Evolutionary conservation across 75 land plant species (phyloP).

Genomic region (Pseudotsuga menziesii): DNA sequence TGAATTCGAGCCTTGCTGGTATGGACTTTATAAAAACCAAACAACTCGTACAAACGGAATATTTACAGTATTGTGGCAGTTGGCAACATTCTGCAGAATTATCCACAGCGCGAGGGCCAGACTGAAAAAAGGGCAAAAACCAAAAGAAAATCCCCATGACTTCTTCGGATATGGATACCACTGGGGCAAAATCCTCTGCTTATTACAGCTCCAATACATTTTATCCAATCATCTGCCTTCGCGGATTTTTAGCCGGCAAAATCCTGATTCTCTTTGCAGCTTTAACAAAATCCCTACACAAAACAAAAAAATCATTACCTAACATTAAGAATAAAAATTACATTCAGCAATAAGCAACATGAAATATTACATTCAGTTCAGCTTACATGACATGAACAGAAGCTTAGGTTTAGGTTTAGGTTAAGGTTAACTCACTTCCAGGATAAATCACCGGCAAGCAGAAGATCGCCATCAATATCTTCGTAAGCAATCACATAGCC

Average conservation of each 20-base stretch:
- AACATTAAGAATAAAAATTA: not conserved
- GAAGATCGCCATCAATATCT: slow-evolving; percentile 72
- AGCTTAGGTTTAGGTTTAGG: not conserved
- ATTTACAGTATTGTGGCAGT: no score
- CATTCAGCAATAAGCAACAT: not conserved
- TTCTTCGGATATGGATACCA: no score
- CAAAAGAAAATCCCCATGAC: no score
- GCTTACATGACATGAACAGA: not conserved
- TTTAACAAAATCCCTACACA: slow-evolving; percentile 56
- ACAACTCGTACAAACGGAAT: no score
- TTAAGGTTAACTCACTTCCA: slow-evolving; percentile 50
- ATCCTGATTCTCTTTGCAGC: slow-evolving; percentile 56
- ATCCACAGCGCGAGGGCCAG: no score
- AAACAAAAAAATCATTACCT: not conserved
- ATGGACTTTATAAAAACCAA: no score
- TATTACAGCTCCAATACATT: no score
- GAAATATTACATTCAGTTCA: not conserved
- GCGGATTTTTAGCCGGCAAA: slow-evolving; percentile 15
- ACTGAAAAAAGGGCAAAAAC: no score
- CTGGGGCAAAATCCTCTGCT: no score
- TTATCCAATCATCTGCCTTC: not conserved
- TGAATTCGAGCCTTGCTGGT: no score
- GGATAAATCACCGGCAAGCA: slow-evolving; percentile 61
- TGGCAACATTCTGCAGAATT: no score
- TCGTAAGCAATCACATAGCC: slow-evolving; percentile 64